Evolutionary conservation across 75 land plant genomes (phyloP), one percentile per base, ranked within the genome.

Genomic region (Sequoiadendron giganteum): DNA sequence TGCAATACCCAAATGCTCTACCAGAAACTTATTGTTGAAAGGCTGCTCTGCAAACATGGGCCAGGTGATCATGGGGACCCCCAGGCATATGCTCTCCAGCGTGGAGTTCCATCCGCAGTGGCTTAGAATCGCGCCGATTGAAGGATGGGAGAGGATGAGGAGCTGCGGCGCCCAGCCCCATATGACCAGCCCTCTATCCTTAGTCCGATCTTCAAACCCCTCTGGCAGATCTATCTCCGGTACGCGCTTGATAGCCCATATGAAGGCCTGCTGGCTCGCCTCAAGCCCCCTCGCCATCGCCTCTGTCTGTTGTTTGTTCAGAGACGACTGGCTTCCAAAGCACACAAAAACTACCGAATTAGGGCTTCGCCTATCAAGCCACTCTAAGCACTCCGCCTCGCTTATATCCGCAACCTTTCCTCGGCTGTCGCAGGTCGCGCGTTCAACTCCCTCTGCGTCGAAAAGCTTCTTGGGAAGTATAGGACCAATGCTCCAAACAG

Each of bases 261-360:
- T 36, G 43, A 90, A 88, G n/a, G 73, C 75, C 52, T 68, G 87
- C 18, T 81, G 5, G 90, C 87, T 86, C n/a, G 52, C n/a, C 58
- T 90, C 87, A 3, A 90, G 84, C 6, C 90, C 90, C 21, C 21
- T 21, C 2, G 68, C 87, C 40, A 91, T 30, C 38, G 84, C 90
- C 5, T 7, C 13, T 11, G 68, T 72, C 79, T 91, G 92, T 43
- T 84, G 49, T 18, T 52, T 28, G 85, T 85, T 89, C 5, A 84
- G 48, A n/a, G n/a, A 34, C 21, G 80, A 78, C 4, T 81, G 47
- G 88, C 90, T 91, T 8, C 92, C 92, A 39, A 91, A 89, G 36
- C 91, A 79, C 40, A 91, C 68, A 47, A 78, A 91, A 2, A 86
- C 21, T 4, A 91, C 85, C 1, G 92, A 89, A 4, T 38, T 19